Evolutionary conservation across 805 yeast genomes (phyloP), one percentile per base, ranked within the genome.

Genomic region (Grigorovia yakushimaensis): DNA sequence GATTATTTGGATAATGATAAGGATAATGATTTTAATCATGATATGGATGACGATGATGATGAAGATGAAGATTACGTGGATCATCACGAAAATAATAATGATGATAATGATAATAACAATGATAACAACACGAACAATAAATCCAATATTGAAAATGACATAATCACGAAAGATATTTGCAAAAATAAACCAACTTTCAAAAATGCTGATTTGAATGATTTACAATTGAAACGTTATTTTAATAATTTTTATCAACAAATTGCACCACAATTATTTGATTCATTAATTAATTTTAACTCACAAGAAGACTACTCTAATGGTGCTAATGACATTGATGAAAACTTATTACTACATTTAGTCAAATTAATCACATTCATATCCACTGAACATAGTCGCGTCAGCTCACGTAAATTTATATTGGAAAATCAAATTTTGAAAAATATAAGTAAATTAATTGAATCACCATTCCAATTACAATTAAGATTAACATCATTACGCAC

Each of bases 321-420:
- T n/a, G n/a, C n/a, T n/a, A 15, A 44, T 44, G 44, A n/a, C 39
- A 44, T 36, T 35, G 76, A 76, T 49, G 74, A 73, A 39, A 62
- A 70, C 21, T 54, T 79, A 27, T 68, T 70, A 48, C 79, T 77
- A 56, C 76, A 77, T 58, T 66, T 88, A 19, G 82, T 91, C 53
- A 95, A 87, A 47, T 64, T 89, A 49, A 65, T 85, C 4, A 71
- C 78, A 20, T 84, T 83, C 58, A 82, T 91, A 49, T 66, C 82
- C 2, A 70, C 73, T 30, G 82, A 78, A 47, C 94, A 86, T 59
- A 82, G 80, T 24, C 66, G 72, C 37, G 51, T 68, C 2, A 59
- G 74, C 2, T 79, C 88, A 9, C 70, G 85, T 38, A 71, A 79
- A 0, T 88, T 84, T 54, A 71, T 87, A 44, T 59, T 82, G 38